Evolutionary conservation across 306 rosid species (phyloP), one percentile per base, ranked within the genome.

Genomic region (Lathyrus sativus): DNA sequence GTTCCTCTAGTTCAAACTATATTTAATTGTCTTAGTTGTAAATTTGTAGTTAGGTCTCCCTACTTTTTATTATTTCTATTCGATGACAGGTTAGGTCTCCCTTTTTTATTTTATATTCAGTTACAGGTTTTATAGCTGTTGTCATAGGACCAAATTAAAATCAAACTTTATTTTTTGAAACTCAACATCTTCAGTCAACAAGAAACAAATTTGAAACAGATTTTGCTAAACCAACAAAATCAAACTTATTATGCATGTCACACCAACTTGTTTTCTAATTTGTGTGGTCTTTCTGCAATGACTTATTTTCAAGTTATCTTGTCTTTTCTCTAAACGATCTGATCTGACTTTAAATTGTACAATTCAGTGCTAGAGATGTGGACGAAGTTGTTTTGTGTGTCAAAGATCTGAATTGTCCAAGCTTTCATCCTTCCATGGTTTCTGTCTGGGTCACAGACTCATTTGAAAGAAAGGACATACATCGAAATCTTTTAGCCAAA

Each of bases 361-460:
- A 71, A 75, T 78, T 38, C 85, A 95, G 99, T 85, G 99, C 97
- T 53, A 78, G 85, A 67, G 99, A 95, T 37, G 84, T 81, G 72
- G 84, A 80, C 2, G 99, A 95, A 83, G 89, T 95, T 43, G 86
- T 81, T 24, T 26, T 68, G 29, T 90, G 99, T 70, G 68, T 95
- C 18, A 87, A 77, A 74, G 99, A 90, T 0, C 73, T 95, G 80
- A 83, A 91, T 61, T 77, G 92, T 45, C 96, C 96, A 7, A 78
- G 85, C 86, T 90, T 85, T 86, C 91, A 95, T 79, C 79, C 99
- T 13, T 82, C 89, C 14, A 88, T 95, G 89, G 81, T 95, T 37
- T 84, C 85, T 66, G 72, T 81, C 24, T 95, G 99, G 99, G 87
- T 95, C 78, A 72, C 83, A 2, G 90, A 95, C 76, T 91, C 96